Conservation (phyloP, 495 filamentous ascomycete species). For the Trypethelium eluteriae region DNA sequence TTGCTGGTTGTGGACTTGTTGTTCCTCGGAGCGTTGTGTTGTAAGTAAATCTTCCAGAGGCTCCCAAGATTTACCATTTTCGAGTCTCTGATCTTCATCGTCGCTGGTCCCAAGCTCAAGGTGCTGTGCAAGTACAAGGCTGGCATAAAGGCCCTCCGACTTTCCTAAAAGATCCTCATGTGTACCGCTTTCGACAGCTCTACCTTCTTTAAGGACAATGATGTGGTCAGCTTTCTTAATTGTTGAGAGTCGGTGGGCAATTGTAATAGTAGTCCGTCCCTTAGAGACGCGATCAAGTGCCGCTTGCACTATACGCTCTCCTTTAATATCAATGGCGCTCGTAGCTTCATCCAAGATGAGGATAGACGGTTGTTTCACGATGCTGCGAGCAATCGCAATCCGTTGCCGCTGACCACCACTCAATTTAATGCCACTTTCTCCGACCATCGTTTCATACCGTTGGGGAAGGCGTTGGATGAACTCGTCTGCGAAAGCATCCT, state of each 20-base stretch:
- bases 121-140: slow-evolving; percentile 25
- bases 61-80: neutral
- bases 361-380: slow-evolving; percentile 28
- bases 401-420: slow-evolving; percentile 30
- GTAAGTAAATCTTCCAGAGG: slow-evolving; percentile 11
- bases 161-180: slow-evolving; percentile 42
- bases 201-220: slow-evolving; percentile 52
- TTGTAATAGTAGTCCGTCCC: slow-evolving; percentile 22
- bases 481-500: slow-evolving; percentile 21
- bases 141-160: slow-evolving; percentile 22
- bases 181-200: slow-evolving; percentile 52
- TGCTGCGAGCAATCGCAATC: slow-evolving; percentile 29
- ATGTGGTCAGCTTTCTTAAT: slow-evolving; percentile 59
- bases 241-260: slow-evolving; percentile 50
- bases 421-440: slow-evolving; percentile 24
- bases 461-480: slow-evolving; percentile 27
- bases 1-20: slow-evolving; percentile 13
- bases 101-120: slow-evolving; percentile 13
- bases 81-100: slow-evolving; percentile 12
- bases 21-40: slow-evolving; percentile 5
- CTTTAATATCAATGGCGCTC: slow-evolving; percentile 26
- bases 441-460: slow-evolving; percentile 29
- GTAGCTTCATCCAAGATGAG: slow-evolving; percentile 33
- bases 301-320: slow-evolving; percentile 27
- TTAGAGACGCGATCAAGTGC: slow-evolving; percentile 24